Conservation (phyloP, 352 stramenopile genomes). For the Globisporangium heterothallicum region DNA sequence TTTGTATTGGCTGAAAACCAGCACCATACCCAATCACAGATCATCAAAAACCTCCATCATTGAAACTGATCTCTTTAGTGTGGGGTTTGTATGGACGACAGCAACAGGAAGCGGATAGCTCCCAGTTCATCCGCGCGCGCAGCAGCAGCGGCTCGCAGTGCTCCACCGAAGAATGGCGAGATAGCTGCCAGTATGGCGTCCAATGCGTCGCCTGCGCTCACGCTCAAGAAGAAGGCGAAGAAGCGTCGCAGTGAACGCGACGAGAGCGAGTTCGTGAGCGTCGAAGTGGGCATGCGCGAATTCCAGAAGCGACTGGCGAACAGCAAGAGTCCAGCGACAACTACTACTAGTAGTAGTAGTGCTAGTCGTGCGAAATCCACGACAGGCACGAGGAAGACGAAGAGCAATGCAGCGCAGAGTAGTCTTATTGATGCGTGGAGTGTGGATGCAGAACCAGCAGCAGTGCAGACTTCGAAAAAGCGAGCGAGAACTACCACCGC, state of each 20-base stretch:
- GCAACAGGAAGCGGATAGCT: conserved; percentile 17
- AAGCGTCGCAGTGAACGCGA: conserved; percentile 18
- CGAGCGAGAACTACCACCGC: conserved; percentile 1
- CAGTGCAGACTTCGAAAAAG: conserved; percentile 7
- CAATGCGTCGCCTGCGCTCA: not conserved
- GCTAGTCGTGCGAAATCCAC: no score
- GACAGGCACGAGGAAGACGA: not conserved
- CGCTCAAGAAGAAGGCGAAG: conserved; percentile 21
- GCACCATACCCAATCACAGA: no score
- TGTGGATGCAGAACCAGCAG: not conserved
- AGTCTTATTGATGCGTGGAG: not conserved
- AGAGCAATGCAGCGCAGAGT: conserved; percentile 10
- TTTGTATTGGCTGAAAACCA: not conserved
- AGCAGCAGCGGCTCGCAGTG: not conserved
- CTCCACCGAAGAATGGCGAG: conserved; percentile 15
- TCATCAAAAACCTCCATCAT: not conserved
- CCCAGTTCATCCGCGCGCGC: not conserved
- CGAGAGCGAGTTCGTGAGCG: conserved; percentile 70
- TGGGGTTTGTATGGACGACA: conserved; percentile 20
- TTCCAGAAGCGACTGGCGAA: conserved; percentile 48
- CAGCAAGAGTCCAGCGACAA: conserved; percentile 7
- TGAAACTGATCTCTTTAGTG: not conserved
- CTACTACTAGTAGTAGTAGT: no score
- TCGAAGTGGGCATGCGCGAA: conserved; percentile 67
- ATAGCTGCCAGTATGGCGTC: not conserved